Conservation (phyloP, 2,329 filamentous ascomycete genomes). For the Cercospora brassicicola region DNA sequence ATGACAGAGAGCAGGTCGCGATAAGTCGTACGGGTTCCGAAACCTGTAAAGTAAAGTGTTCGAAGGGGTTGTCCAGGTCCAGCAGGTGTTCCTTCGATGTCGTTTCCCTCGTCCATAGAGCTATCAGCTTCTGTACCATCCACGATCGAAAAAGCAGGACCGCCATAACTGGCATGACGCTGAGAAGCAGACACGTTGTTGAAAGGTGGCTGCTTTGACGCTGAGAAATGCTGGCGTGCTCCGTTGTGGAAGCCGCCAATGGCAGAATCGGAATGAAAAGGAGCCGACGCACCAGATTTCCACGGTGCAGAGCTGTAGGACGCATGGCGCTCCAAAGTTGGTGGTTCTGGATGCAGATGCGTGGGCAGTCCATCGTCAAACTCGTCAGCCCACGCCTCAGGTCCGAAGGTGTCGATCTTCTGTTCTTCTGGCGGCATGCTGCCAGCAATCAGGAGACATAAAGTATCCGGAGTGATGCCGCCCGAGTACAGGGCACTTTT, state of each 20-base stretch:
- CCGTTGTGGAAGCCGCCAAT: constrained; percentile 18
- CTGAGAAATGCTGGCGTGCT: not conserved
- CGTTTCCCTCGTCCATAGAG: constrained; percentile 19
- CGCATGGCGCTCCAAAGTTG: not conserved
- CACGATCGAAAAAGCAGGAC: constrained; percentile 23
- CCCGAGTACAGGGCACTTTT: constrained; percentile 52
- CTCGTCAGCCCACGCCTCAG: constrained; percentile 30
- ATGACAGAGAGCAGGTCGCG: constrained; percentile 65
- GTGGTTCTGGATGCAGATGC: constrained; percentile 1
- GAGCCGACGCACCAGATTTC: constrained; percentile 14
- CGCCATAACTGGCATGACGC: constrained; percentile 27
- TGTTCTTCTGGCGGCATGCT: constrained; percentile 20
- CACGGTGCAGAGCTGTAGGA: constrained; percentile 13
- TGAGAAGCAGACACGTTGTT: constrained; percentile 14
- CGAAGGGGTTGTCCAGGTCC: constrained; percentile 36
- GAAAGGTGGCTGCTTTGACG: constrained; percentile 8
- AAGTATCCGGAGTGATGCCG: constrained; percentile 52
- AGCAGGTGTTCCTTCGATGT: not conserved
- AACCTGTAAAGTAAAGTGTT: constrained; percentile 63
- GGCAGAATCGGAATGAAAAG: constrained; percentile 22
- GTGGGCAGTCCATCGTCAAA: constrained; percentile 14
- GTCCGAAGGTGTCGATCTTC: not conserved
- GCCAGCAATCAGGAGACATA: constrained; percentile 49
- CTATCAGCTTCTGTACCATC: constrained; percentile 29
- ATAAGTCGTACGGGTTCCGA: constrained; percentile 63